Evolutionary conservation across 345 rosid genomes (phyloP), one percentile per base, ranked within the genome.

Genomic region (Alliaria petiolata): DNA sequence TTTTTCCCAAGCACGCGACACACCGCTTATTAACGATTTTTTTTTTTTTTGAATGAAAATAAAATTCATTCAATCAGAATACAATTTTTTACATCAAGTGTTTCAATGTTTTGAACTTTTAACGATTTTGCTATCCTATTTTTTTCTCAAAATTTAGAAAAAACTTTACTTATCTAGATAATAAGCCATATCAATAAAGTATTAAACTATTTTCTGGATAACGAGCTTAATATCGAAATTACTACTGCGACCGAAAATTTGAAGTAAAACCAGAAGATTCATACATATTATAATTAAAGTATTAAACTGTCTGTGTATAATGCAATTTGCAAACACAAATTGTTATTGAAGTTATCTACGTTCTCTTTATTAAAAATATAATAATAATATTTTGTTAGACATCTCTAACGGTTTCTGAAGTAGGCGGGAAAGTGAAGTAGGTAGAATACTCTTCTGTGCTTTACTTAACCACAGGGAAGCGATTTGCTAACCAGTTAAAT

Each of bases 381-480:
- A 51, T 13, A 54, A n/a, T 36, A 53, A 17, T 54, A 19, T 55
- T 62, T 39, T 39, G 79, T 69, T 76, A 56, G 44, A 56, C 47
- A 47, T 70, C 49, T 69, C 66, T 76, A 69, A 76, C 79, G 79
- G 75, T 76, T 22, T 76, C 58, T 69, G 75, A 55, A 31, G 79
- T 76, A 47, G 71, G 79, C 79, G 79, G 79, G 75, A 76, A 69
- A 69, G 75, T 0, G 47, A 62, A 63, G 79, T 69, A 2, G 75
- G 79, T 75, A 13, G 73, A 52, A 19, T 61, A 49, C 16, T 66
- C 47, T 35, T 11, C 68, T 75, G 50, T 26, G 49, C 69, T 43
- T 61, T 61, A 68, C 74, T 25, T 53, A 69, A 69, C 26, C 58
- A 55, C 5, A 5, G 1, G 16, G 55, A 55, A 54, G 53, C 47